These are phyloP conservation scores for Solanum bukasovii DNA, from an alignment of 257 asterid genomes.

Conservation along the genomic window DNA sequence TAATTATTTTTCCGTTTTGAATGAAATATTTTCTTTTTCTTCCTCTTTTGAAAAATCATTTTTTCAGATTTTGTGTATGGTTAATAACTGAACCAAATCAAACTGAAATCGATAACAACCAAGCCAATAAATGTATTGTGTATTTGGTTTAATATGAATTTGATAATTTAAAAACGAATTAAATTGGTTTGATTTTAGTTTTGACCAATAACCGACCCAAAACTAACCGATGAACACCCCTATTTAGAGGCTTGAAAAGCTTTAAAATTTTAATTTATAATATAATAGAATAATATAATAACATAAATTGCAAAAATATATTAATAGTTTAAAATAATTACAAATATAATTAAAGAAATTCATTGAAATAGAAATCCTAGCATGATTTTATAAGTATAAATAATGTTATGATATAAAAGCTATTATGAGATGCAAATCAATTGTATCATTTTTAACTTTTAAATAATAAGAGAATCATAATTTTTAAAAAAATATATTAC, in stretches of 20 bases:
- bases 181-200: neutral
- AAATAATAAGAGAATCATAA: neutral
- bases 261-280: too few relatives aligned
- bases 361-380: neutral
- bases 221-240: neutral
- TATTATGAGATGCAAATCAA: neutral
- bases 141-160: neutral
- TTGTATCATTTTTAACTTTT: too few relatives aligned
- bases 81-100: neutral
- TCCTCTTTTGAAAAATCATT: neutral
- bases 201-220: neutral
- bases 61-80: neutral
- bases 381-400: neutral
- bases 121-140: neutral
- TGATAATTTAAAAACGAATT: neutral
- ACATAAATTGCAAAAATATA: too few relatives aligned
- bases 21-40: neutral
- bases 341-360: too few relatives aligned
- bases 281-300: too few relatives aligned
- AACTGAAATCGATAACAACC: neutral
- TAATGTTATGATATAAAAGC: neutral
- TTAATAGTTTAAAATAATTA: too few relatives aligned
- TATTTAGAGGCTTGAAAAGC: neutral
- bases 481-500: neutral
- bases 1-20: too few relatives aligned